Evolutionary conservation across 129 eudicot genomes (phyloP).

Genomic region (Daucus carota): DNA sequence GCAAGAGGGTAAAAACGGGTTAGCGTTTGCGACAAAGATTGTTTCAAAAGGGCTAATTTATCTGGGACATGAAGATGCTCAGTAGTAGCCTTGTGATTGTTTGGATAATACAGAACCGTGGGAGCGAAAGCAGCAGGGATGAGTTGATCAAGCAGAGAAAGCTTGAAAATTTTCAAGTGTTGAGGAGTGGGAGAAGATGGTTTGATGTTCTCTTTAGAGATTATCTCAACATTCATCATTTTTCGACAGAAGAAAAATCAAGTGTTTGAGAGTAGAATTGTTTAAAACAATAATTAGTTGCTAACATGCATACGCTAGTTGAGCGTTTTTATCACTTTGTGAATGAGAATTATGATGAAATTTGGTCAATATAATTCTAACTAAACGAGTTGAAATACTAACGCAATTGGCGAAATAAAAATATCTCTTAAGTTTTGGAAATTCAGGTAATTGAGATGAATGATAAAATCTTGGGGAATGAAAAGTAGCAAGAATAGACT

Average conservation of each 20-base stretch:
- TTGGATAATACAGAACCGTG: conserved; percentile 45
- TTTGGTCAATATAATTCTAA: too few relatives aligned
- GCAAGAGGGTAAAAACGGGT: conserved; percentile 67
- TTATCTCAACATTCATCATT: conserved; percentile 31
- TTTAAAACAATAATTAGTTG: too few relatives aligned
- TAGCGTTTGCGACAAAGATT: conserved; percentile 46
- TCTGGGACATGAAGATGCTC: conserved; percentile 19
- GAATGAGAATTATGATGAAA: too few relatives aligned
- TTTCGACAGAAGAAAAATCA: neutral
- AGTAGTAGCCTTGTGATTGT: conserved; percentile 3
- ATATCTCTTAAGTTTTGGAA: too few relatives aligned
- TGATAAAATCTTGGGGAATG: too few relatives aligned
- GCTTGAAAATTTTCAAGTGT: conserved; percentile 43
- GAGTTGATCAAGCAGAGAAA: conserved; percentile 59
- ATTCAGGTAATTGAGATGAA: too few relatives aligned
- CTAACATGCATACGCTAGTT: too few relatives aligned
- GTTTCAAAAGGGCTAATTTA: conserved; percentile 23
- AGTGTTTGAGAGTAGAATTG: neutral
- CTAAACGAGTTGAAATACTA: too few relatives aligned
- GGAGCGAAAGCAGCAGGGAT: conserved; percentile 76
- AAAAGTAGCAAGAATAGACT: too few relatives aligned
- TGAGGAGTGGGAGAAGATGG: conserved; percentile 66
- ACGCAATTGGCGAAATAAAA: too few relatives aligned
- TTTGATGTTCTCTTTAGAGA: conserved; percentile 46
- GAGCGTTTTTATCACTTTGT: too few relatives aligned